Evolutionary conservation across 257 asterid genomes (phyloP), one percentile per base, ranked within the genome.

Genomic region (Solanum rostratum): DNA sequence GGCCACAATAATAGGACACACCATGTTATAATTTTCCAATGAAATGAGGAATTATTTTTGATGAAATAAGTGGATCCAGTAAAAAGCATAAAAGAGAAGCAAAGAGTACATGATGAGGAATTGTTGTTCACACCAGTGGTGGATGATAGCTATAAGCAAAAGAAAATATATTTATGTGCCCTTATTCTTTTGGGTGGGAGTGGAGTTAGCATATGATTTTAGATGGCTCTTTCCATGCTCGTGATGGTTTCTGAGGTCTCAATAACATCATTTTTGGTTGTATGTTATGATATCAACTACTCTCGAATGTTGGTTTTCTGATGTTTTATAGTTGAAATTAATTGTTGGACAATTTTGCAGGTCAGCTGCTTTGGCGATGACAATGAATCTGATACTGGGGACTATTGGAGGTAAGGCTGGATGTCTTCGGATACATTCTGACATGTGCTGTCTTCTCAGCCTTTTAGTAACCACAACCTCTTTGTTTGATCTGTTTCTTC

Each of bases 281-380:
- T 50, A 76, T 46, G 2, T 49, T 76, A 13, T 76, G 43, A 27
- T 27, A 15, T 49, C 63, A 50, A 49, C 24, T 49, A 62, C 62
- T 27, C 13, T 10, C 11, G 41, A 1, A 27, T 49, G 18, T 49
- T 50, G 1, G 27, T 50, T 78, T 13, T 78, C 46, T 16, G 29
- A 49, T 66, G 79, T 68, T 83, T 39, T 71, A 55, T 84, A 79
- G 27, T 86, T 18, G 86, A 41, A 71, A 81, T 37, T 82, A 43
- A 81, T 69, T 29, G 79, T 55, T 57, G 55, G 53, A 60, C 33
- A n/a, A 68, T 63, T 39, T 63, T 91, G 82, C 92, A 95, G 99
- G 98, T 97, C 68, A 97, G 98, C 88, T 95, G 99, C 91, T 97
- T 94, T 86, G 99, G 99, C 52, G 79, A 92, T 81, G 98, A 97